These are phyloP conservation scores for Davidsoniella neocaledoniae DNA, from an alignment of 2,329 filamentous ascomycete genomes.

Conservation along the genomic window DNA sequence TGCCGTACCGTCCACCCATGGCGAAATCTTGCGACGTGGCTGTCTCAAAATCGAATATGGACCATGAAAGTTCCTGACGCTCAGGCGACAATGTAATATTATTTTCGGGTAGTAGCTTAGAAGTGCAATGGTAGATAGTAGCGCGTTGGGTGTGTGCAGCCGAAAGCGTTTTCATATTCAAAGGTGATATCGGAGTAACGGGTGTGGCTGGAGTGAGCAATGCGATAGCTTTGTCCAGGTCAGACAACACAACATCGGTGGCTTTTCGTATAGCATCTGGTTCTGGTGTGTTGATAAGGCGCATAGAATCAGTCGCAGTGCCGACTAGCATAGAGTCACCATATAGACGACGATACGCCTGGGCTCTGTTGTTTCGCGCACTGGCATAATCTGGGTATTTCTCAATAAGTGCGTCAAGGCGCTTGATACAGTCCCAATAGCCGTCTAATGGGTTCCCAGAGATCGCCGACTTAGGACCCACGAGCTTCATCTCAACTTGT, in stretches of 20 bases:
- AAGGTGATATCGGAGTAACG: slow-evolving; percentile 40
- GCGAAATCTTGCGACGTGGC: slow-evolving; percentile 46
- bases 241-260: slow-evolving; percentile 28
- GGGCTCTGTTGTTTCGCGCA: slow-evolving; percentile 58
- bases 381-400: slow-evolving; percentile 51
- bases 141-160: slow-evolving; percentile 58
- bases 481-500: slow-evolving; percentile 35
- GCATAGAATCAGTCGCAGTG: slow-evolving; percentile 22
- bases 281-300: slow-evolving; percentile 24
- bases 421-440: slow-evolving; percentile 30
- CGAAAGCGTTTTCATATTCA: slow-evolving; percentile 48
- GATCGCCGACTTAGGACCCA: slow-evolving; percentile 23
- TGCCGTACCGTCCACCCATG: slow-evolving; percentile 47
- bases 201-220: slow-evolving; percentile 38
- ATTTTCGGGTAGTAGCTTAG: slow-evolving; percentile 29
- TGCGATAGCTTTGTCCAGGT: slow-evolving; percentile 40
- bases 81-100: slow-evolving; percentile 23
- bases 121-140: slow-evolving; percentile 43
- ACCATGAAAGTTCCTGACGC: slow-evolving; percentile 33
- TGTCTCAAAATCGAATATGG: slow-evolving; percentile 40
- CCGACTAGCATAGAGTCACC: slow-evolving; percentile 41
- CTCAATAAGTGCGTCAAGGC: slow-evolving; percentile 38
- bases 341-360: slow-evolving; percentile 44
- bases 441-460: slow-evolving; percentile 24
- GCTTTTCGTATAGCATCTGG: slow-evolving; percentile 23